Conservation (phyloP, 352 stramenopile species). For the Phytophthora sp. region DNA sequence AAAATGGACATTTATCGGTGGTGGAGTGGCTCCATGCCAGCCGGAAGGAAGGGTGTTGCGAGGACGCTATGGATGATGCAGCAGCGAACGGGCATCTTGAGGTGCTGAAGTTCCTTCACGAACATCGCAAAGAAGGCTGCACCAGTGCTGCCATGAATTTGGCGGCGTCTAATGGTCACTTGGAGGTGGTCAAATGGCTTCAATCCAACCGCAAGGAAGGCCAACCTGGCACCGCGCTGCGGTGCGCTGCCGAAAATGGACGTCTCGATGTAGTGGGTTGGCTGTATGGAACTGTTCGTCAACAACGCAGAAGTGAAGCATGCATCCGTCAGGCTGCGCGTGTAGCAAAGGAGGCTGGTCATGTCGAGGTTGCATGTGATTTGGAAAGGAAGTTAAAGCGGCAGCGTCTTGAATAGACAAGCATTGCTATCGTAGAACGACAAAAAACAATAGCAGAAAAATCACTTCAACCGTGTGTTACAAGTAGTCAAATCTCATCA, state of each 20-base stretch:
- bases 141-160: constrained; percentile 17
- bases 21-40: constrained; percentile 23
- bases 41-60: constrained; percentile 17
- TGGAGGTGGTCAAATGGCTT: constrained; percentile 19
- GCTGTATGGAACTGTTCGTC: constrained; percentile 11
- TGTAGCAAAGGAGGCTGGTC: constrained; percentile 12
- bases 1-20: constrained; percentile 17
- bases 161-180: constrained; percentile 8
- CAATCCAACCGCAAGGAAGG: constrained; percentile 15
- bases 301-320: constrained; percentile 16
- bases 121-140: constrained; percentile 21
- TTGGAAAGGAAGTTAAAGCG: constrained; percentile 26
- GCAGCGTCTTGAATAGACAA: constrained; percentile 15
- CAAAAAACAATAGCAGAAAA: too few relatives aligned
- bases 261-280: constrained; percentile 11
- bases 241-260: constrained; percentile 9
- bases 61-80: constrained; percentile 23
- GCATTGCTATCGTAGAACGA: neutral
- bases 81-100: constrained; percentile 15
- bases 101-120: constrained; percentile 20
- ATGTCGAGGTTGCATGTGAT: constrained; percentile 7
- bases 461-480: too few relatives aligned
- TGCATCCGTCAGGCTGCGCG: constrained; percentile 11
- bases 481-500: constrained; percentile 15
- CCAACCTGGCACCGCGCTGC: constrained; percentile 6